Conservation (phyloP, 345 rosid species). For the Aethionema arabicum region DNA sequence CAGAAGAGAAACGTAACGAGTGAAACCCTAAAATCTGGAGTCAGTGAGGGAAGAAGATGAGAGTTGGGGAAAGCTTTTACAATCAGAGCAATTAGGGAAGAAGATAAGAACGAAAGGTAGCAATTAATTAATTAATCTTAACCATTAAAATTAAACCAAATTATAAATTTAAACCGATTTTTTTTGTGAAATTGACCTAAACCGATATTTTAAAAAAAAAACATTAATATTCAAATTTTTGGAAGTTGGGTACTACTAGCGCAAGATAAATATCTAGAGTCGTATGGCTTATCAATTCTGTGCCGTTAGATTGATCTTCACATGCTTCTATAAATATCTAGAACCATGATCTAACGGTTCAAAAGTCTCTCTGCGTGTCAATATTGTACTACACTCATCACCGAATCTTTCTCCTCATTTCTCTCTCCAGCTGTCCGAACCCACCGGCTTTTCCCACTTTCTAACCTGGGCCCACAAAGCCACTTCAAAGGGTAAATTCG, state of each 20-base stretch:
- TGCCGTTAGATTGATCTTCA: conserved; percentile 38
- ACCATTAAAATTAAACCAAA: too few species aligned
- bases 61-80: background rate
- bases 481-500: conserved; percentile 21
- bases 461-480: conserved; percentile 16
- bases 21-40: conserved; percentile 10
- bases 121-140: too few species aligned
- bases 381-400: conserved; percentile 15
- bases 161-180: too few species aligned
- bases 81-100: conserved; percentile 14
- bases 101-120: conserved; percentile 29
- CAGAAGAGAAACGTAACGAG: background rate
- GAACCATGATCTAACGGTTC: conserved; percentile 28
- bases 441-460: conserved; percentile 27
- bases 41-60: conserved; percentile 16
- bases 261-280: too few species aligned
- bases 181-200: too few species aligned
- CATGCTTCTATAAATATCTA: conserved; percentile 33
- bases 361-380: background rate
- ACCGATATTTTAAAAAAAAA: too few species aligned
- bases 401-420: conserved; percentile 37
- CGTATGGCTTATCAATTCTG: background rate
- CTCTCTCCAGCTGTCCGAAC: conserved; percentile 37
- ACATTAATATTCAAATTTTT: too few species aligned
- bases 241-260: too few species aligned